Base-by-base conservation (phyloP, 768 basidiomycete species). In the Lentinula aciculospora region DNA sequence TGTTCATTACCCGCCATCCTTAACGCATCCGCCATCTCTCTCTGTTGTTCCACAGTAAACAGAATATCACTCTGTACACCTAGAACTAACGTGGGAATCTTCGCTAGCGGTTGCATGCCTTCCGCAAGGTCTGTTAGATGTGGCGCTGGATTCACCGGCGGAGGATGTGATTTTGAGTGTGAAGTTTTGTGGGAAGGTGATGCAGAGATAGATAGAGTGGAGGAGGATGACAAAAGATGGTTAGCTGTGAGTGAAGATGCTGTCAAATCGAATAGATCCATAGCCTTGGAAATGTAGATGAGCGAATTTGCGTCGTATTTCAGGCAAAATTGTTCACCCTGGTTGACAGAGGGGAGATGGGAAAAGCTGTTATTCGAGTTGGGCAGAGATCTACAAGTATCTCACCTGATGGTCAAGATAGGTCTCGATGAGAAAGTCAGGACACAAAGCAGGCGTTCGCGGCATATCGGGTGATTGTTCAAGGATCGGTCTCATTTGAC, bases 241-340 rank as follows among this genome's bases (percentile, higher is more conserved):
- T 53, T 53, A 7, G 82, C 81, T 48, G 80, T 69, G 17, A 99
- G 80, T 15, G 93, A 81, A 15, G 90, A 81, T 23, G 0, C 76
- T 3, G 93, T 94, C 83, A 99, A 86, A 73, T 98, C 96, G 72
- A 99, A 99, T 0, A 98, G 80, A 70, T 98, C 97, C 97, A 99
- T 99, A 31, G 97, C 97, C 72, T 98, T 99, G 4, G 93, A 96
- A 60, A 99, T 85, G 77, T 98, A 99, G 63, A 98, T 94, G 71
- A 98, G 86, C 1, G 95, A 98, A 74, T 98, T 99, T 58, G 97
- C 96, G 69, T 99, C 97, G 70, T 98, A 99, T 69, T 97, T 98
- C 58, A 99, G 77, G 70, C 97, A 98, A 74, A 98, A 99, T 65
- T 93, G 84, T 72, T 97, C 94, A 53, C 94, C 95, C 85, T 93